These are phyloP conservation scores for Aaosphaeria arxii DNA, from an alignment of 2,329 filamentous ascomycete species.

Conservation along the genomic window DNA sequence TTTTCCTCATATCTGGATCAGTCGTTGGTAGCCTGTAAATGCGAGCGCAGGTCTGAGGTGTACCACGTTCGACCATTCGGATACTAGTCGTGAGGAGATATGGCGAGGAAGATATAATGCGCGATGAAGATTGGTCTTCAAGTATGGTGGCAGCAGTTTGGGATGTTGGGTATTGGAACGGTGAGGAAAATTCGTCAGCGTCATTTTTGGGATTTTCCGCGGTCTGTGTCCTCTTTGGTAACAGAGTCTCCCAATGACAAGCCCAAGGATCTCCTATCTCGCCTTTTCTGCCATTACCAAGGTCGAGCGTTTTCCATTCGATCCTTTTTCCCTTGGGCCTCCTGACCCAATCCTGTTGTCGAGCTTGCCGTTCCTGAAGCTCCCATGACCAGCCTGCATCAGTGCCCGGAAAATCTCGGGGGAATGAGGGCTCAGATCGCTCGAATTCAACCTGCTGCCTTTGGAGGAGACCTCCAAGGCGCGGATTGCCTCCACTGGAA, in stretches of 20 bases:
- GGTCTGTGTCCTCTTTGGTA: conserved; percentile 29
- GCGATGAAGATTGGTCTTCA: conserved; percentile 14
- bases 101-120: conserved; percentile 1
- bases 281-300: conserved; percentile 72
- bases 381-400: conserved; percentile 79
- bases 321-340: conserved; percentile 78
- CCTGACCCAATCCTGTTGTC: conserved; percentile 67
- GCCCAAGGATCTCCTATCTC: conserved; percentile 80
- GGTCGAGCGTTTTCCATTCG: conserved; percentile 70
- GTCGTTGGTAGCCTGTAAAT: conserved; percentile 78
- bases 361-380: conserved; percentile 57
- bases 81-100: conserved; percentile 62
- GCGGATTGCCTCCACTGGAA: conserved; percentile 73
- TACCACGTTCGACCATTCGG: conserved; percentile 66
- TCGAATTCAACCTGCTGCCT: conserved; percentile 80
- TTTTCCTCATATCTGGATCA: conserved; percentile 54
- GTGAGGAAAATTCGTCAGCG: neutral
- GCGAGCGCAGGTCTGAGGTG: conserved; percentile 68
- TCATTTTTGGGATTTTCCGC: neutral
- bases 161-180: neutral
- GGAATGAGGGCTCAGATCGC: conserved; percentile 75
- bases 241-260: conserved; percentile 77
- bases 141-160: conserved; percentile 1
- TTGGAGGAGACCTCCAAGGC: conserved; percentile 80
- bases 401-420: conserved; percentile 78